phyloP scores from a whole-genome alignment of 2,329 filamentous ascomycete species.

The Colletotrichum ledebouriae region DNA sequence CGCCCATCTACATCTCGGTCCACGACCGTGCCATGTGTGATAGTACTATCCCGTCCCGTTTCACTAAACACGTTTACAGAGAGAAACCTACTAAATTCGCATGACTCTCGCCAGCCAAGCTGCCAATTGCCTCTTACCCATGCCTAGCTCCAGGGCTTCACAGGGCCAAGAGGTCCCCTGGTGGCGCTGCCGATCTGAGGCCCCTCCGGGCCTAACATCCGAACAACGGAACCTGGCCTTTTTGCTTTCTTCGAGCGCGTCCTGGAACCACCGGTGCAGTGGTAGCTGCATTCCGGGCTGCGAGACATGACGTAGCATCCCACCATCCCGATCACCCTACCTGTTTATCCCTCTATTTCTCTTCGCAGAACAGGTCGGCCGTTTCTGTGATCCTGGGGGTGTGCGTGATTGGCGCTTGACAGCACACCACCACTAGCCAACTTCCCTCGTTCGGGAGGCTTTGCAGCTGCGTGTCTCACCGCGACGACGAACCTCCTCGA shows the following conservation, averaged over 20 bases:
- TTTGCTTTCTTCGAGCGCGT: neutral
- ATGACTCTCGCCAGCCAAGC: slow-evolving; percentile 26
- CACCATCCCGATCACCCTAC: slow-evolving; percentile 4
- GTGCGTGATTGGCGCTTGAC: slow-evolving; percentile 15
- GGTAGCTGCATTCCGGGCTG: slow-evolving; percentile 7
- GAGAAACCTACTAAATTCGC: slow-evolving; percentile 4
- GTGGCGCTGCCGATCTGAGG: slow-evolving; percentile 39
- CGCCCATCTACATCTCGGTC: neutral
- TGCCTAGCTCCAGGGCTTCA: slow-evolving; percentile 27
- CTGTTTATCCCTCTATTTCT: slow-evolving; percentile 5
- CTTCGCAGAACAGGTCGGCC: neutral
- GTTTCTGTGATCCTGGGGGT: slow-evolving; percentile 8
- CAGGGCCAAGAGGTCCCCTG: slow-evolving; percentile 9
- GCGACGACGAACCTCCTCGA: slow-evolving; percentile 3
- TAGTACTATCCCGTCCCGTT: slow-evolving; percentile 21
- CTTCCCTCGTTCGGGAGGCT: slow-evolving; percentile 23
- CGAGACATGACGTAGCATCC: slow-evolving; percentile 35
- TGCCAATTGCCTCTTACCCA: slow-evolving; percentile 6
- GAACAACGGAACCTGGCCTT: slow-evolving; percentile 24
- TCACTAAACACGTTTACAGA: neutral
- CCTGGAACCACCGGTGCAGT: slow-evolving; percentile 32
- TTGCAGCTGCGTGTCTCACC: slow-evolving; percentile 28
- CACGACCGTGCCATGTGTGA: neutral
- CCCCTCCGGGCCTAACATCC: slow-evolving; percentile 37
- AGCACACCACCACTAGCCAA: slow-evolving; percentile 15